phyloP scores from a whole-genome alignment of 1,139 yeast genomes.

The Sugiyamaella paludigena region DNA sequence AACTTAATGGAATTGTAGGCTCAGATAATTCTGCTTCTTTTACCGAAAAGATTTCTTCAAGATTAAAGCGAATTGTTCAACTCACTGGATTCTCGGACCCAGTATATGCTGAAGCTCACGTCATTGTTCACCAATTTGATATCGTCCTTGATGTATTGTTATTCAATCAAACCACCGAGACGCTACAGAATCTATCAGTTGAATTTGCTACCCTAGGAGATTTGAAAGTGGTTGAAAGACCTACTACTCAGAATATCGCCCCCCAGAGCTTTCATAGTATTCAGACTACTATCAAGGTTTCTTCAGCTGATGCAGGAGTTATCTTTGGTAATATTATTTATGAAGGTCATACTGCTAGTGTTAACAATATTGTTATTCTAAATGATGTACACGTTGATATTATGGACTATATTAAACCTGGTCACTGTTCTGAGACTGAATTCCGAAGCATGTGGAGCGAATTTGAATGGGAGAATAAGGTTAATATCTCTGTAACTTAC shows the following conservation, averaged over 20 bases:
- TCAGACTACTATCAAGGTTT: constrained; percentile 87
- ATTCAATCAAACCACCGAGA: constrained; percentile 90
- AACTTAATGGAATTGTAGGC: constrained; percentile 47
- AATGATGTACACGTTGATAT: constrained; percentile 95
- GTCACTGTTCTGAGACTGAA: constrained; percentile 78
- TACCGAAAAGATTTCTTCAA: constrained; percentile 63
- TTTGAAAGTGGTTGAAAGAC: constrained; percentile 89
- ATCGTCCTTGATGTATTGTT: constrained; percentile 90
- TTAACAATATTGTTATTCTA: constrained; percentile 83
- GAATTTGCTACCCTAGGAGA: constrained; percentile 98
- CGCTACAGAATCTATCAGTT: constrained; percentile 86
- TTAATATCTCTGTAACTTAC: constrained; percentile 75
- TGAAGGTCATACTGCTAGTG: constrained; percentile 93
- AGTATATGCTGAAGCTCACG: constrained; percentile 95
- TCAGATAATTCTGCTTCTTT: constrained; percentile 40
- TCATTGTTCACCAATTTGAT: constrained; percentile 93
- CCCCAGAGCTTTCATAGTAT: constrained; percentile 94
- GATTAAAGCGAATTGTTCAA: constrained; percentile 84
- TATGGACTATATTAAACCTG: constrained; percentile 96
- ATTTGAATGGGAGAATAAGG: constrained; percentile 99
- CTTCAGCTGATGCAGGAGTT: constrained; percentile 96
- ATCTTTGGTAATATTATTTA: constrained; percentile 96
- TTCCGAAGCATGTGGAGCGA: constrained; percentile 99
- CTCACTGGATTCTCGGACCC: constrained; percentile 98
- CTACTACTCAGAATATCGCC: constrained; percentile 88